phyloP scores from a whole-genome alignment of 2,329 filamentous ascomycete genomes.

The Lojkania enalia region DNA sequence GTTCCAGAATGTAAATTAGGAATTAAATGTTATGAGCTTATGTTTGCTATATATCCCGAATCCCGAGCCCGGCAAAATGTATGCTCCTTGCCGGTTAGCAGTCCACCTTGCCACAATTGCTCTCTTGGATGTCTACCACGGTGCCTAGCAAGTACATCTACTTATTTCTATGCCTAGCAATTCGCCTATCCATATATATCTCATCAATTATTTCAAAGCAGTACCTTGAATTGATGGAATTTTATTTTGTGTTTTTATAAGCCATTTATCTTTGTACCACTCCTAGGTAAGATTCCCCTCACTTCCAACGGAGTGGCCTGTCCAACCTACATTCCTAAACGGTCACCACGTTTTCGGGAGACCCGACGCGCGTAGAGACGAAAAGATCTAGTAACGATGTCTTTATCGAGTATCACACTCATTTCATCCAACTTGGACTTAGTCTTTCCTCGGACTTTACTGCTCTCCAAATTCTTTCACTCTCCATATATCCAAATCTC shows the following conservation, averaged over 20 bases:
- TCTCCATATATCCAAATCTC: not conserved
- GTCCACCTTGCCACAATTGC: not conserved
- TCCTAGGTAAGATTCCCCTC: too few relatives aligned
- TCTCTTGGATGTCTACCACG: not conserved
- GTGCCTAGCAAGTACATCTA: not conserved
- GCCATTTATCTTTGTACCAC: too few relatives aligned
- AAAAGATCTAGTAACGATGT: too few relatives aligned
- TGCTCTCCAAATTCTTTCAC: not conserved
- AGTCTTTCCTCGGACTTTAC: not conserved
- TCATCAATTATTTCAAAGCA: not conserved
- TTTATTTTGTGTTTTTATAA: not conserved
- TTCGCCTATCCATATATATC: not conserved
- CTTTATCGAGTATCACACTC: too few relatives aligned
- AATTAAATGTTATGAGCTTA: not conserved
- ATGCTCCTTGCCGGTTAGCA: not conserved
- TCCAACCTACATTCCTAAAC: constrained; percentile 8
- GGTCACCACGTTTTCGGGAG: constrained; percentile 1
- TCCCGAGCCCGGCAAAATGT: not conserved
- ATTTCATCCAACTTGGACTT: not conserved
- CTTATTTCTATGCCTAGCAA: not conserved
- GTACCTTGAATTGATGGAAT: not conserved
- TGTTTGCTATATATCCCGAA: not conserved
- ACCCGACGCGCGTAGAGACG: not conserved
- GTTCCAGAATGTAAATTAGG: constrained; percentile 15
- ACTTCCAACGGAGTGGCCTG: not conserved